Conservation (phyloP, 441 rosid species). For the Codiaeum variegatum region DNA sequence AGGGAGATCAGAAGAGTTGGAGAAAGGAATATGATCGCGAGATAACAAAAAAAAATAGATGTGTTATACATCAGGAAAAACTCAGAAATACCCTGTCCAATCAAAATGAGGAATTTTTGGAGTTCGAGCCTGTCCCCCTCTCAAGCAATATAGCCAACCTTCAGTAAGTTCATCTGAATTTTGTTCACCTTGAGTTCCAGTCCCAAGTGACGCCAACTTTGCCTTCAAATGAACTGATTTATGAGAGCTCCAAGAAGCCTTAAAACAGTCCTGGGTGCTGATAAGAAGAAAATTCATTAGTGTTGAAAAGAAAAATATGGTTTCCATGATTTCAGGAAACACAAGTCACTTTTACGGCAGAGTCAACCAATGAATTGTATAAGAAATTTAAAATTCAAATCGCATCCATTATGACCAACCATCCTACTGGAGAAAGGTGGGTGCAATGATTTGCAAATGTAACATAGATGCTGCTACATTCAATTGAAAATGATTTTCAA, state of each 20-base stretch:
- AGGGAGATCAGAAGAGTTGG: slow-evolving; percentile 1
- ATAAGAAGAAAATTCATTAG: slow-evolving; percentile 15
- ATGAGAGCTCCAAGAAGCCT: slow-evolving; percentile 88
- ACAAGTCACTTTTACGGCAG: background rate
- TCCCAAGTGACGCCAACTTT: slow-evolving; percentile 45
- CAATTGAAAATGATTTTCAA: background rate
- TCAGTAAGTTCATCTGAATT: slow-evolving; percentile 41
- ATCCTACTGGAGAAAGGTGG: background rate
- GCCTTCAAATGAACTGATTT: slow-evolving; percentile 79
- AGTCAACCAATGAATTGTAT: background rate
- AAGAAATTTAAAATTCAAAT: background rate
- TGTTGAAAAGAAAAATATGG: background rate
- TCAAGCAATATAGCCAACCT: slow-evolving; percentile 80
- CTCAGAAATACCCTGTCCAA: slow-evolving; percentile 82
- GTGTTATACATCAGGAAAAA: background rate
- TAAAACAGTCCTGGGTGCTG: slow-evolving; percentile 95
- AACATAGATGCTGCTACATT: background rate
- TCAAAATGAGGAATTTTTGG: slow-evolving; percentile 71
- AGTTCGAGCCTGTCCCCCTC: slow-evolving; percentile 62
- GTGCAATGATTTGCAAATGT: background rate
- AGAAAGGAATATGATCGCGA: background rate
- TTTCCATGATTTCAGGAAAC: background rate
- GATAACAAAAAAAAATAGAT: background rate
- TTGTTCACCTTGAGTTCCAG: slow-evolving; percentile 33
- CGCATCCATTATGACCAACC: background rate